These are phyloP conservation scores for Elsinoe fawcettii DNA, from an alignment of 2,329 filamentous ascomycete genomes.

Conservation along the genomic window DNA sequence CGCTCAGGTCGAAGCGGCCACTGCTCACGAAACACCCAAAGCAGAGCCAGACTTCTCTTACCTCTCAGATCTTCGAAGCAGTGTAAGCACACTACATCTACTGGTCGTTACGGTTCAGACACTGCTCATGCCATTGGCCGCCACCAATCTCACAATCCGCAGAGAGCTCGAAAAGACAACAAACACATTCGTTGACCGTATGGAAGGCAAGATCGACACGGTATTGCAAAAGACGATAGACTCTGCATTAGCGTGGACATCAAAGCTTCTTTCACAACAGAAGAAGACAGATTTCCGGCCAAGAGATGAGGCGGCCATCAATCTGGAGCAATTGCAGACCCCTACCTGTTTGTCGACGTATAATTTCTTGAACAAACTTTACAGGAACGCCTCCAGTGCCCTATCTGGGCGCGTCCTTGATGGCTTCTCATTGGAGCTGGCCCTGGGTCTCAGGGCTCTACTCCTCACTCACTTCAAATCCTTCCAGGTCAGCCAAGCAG, in stretches of 20 bases:
- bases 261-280: slow-evolving; percentile 64
- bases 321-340: slow-evolving; percentile 66
- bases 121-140: slow-evolving; percentile 80
- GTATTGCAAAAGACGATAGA: slow-evolving; percentile 63
- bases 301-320: slow-evolving; percentile 66
- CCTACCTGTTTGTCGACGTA: slow-evolving; percentile 74
- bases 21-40: slow-evolving; percentile 65
- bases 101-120: slow-evolving; percentile 89
- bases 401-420: slow-evolving; percentile 79
- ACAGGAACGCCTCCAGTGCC: slow-evolving; percentile 55
- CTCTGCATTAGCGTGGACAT: slow-evolving; percentile 68
- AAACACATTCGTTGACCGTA: slow-evolving; percentile 61
- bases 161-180: slow-evolving; percentile 82
- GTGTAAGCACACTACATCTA: slow-evolving; percentile 82
- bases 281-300: slow-evolving; percentile 87
- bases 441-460: slow-evolving; percentile 65
- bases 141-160: slow-evolving; percentile 81
- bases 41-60: slow-evolving; percentile 82
- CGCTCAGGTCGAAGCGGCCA: slow-evolving; percentile 65
- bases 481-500: slow-evolving; percentile 86
- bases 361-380: slow-evolving; percentile 62
- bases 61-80: slow-evolving; percentile 67
- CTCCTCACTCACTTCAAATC: slow-evolving; percentile 91
- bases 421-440: slow-evolving; percentile 75
- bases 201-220: slow-evolving; percentile 75